phyloP scores from a whole-genome alignment of 345 rosid genomes.

The Heritiera fomes region DNA sequence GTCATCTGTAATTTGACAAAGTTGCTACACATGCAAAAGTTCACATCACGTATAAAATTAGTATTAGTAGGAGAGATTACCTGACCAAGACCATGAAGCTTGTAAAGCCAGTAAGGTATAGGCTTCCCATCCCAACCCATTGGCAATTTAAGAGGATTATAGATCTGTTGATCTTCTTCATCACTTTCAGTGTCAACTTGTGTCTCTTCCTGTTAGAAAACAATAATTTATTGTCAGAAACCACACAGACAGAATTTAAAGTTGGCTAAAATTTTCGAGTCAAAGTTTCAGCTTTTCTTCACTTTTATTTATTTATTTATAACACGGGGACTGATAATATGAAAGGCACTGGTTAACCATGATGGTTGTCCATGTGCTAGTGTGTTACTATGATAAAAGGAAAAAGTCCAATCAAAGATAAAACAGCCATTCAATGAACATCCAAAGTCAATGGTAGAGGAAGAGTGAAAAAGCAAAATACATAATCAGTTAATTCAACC shows the following conservation, averaged over 20 bases:
- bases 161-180: conserved; percentile 93
- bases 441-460: not conserved
- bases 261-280: not conserved
- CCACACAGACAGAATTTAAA: not conserved
- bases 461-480: not conserved
- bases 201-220: conserved; percentile 70
- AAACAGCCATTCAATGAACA: not conserved
- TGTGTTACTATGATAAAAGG: not conserved
- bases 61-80: conserved; percentile 35
- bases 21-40: not conserved
- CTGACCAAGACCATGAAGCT: conserved; percentile 99
- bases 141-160: conserved; percentile 92
- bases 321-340: not conserved
- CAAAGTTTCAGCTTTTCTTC: not conserved
- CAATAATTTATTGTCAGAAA: conserved; percentile 18
- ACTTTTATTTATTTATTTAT: not conserved
- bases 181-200: conserved; percentile 93
- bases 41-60: not conserved
- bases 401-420: not conserved
- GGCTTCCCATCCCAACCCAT: conserved; percentile 99
- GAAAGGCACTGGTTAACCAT: not conserved
- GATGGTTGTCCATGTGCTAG: not conserved
- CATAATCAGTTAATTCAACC: no score
- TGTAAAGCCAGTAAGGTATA: conserved; percentile 92
- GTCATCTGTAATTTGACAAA: not conserved